phyloP scores from a whole-genome alignment of 2,329 filamentous ascomycete species.

The Colletotrichum sansevieriae region DNA sequence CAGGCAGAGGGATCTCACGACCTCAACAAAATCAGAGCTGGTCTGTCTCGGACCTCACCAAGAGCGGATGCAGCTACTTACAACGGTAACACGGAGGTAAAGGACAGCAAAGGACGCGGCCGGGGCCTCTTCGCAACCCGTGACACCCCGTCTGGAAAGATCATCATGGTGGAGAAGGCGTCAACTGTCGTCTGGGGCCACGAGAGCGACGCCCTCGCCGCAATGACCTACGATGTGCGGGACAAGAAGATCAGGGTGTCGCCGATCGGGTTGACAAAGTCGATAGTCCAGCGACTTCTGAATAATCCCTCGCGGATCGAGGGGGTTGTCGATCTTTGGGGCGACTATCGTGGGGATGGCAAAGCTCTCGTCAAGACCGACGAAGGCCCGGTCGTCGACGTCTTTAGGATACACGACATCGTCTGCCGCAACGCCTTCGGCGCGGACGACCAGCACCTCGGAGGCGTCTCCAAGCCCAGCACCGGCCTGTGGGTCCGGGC shows the following conservation, averaged over 20 bases:
- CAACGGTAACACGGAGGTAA: conserved; percentile 46
- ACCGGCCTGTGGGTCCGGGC: conserved; percentile 55
- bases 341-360: conserved; percentile 47
- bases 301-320: conserved; percentile 46
- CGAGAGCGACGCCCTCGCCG: conserved; percentile 48
- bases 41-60: conserved; percentile 47
- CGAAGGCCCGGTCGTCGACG: conserved; percentile 47
- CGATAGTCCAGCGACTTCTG: conserved; percentile 46
- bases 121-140: conserved; percentile 54
- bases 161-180: conserved; percentile 54
- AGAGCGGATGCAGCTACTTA: conserved; percentile 50
- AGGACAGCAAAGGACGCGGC: conserved; percentile 47
- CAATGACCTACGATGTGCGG: conserved; percentile 50
- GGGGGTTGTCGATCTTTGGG: conserved; percentile 44
- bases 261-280: conserved; percentile 49
- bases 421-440: conserved; percentile 52
- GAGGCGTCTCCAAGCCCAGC: conserved; percentile 49
- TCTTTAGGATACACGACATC: conserved; percentile 51
- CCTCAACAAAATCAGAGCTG: conserved; percentile 43
- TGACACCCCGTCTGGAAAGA: conserved; percentile 49
- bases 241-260: conserved; percentile 49
- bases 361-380: conserved; percentile 26
- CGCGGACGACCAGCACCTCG: conserved; percentile 45
- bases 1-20: conserved; percentile 44
- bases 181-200: conserved; percentile 50